Evolutionary conservation across 2,329 filamentous ascomycete species (phyloP).

Genomic region (Aspergillus ochraceus): DNA sequence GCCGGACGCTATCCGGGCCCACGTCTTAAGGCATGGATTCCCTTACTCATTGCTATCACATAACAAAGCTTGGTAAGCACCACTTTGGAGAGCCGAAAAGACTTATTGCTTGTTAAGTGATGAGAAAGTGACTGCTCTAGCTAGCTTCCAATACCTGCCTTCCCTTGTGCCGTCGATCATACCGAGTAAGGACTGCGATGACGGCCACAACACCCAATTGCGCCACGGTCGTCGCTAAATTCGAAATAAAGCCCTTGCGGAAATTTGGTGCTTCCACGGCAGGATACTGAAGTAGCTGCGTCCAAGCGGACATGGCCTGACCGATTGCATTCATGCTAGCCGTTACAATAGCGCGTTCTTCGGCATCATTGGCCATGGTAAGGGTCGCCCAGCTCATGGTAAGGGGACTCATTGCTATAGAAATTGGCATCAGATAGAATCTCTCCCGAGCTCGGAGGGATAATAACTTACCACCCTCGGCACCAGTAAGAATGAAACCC

Average conservation of each 20-base stretch:
- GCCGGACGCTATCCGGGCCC: background rate
- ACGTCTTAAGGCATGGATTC: background rate
- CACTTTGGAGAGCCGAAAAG: too few relatives aligned
- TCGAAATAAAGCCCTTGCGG: background rate
- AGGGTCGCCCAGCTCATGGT: constrained; percentile 45
- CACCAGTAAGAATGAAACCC: background rate
- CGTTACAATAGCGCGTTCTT: constrained; percentile 44
- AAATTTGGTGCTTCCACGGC: constrained; percentile 39
- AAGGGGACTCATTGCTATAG: constrained; percentile 27
- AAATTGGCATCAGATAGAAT: constrained; percentile 14
- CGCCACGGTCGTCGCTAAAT: background rate
- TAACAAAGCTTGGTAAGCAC: too few relatives aligned
- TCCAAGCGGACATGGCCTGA: constrained; percentile 43
- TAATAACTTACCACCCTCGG: background rate
- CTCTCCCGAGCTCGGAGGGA: background rate
- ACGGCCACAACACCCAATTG: background rate
- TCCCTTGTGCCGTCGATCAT: background rate
- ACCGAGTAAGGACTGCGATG: background rate
- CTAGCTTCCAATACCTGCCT: background rate
- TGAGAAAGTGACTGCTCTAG: background rate
- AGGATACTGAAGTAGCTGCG: constrained; percentile 42
- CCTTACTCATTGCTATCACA: background rate
- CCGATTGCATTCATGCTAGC: constrained; percentile 48
- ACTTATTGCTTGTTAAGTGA: too few relatives aligned
- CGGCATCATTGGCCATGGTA: constrained; percentile 40